A percentile compares a stretch with the other conserved stretches of the same genome.
phyloP scores from a whole-genome alignment of 2,329 filamentous ascomycete genomes.

The Pyricularia pennisetigena region DNA sequence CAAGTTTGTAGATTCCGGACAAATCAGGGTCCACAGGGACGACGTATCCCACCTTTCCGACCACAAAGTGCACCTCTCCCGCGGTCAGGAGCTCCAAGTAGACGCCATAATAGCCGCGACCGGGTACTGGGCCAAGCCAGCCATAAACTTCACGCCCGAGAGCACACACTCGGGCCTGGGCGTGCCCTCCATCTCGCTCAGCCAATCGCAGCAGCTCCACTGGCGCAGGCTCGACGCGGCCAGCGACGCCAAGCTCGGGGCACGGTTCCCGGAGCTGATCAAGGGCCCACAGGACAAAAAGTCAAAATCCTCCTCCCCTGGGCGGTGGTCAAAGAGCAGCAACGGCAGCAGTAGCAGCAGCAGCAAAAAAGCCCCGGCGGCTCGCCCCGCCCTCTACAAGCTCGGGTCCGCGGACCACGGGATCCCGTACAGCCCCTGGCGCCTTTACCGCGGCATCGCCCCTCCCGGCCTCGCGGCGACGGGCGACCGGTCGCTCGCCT shows the following conservation, averaged over 20 bases:
- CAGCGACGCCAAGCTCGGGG: constrained; percentile 11
- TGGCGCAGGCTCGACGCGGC: constrained; percentile 10
- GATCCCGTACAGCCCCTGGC: constrained; percentile 12
- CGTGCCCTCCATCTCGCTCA: constrained; percentile 11
- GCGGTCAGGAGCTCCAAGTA: constrained; percentile 29
- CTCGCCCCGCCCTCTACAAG: background rate
- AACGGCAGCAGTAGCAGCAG: no score
- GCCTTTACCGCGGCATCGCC: constrained; percentile 17
- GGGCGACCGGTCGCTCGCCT: constrained; percentile 32
- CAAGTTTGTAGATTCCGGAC: constrained; percentile 40
- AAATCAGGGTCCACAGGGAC: constrained; percentile 43
- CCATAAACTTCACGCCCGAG: constrained; percentile 12
- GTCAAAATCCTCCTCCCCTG: background rate
- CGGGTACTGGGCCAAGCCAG: constrained; percentile 14
- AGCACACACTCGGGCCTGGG: constrained; percentile 12
- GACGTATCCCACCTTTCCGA: constrained; percentile 39
- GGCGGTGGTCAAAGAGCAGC: background rate
- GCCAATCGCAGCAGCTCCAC: constrained; percentile 6
- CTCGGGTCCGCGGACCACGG: background rate
- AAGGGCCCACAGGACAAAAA: constrained; percentile 5
- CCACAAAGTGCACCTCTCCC: constrained; percentile 34
- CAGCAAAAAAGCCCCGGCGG: background rate
- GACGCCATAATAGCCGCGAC: constrained; percentile 32
- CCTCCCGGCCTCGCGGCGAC: constrained; percentile 19
- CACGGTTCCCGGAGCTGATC: constrained; percentile 10